A percentile compares a stretch with the other conserved stretches of the same genome.
phyloP scores from a whole-genome alignment of 306 rosid species.

The Leucaena leucocephala region DNA sequence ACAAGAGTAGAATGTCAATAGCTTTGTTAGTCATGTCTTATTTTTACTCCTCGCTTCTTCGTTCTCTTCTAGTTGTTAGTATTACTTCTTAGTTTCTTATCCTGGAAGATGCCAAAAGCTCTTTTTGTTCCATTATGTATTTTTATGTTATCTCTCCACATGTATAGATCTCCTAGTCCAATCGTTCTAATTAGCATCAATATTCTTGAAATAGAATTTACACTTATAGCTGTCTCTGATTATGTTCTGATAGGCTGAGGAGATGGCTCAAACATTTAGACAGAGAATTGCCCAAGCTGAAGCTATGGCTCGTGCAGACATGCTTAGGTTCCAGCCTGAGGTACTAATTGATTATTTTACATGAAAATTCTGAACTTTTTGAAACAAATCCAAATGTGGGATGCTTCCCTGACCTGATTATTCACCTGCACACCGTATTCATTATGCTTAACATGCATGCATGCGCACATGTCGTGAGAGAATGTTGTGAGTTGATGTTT shows the following conservation, averaged over 20 bases:
- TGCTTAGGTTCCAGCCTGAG: slow-evolving; percentile 95
- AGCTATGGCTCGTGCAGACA: slow-evolving; percentile 98
- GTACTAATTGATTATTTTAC: slow-evolving; percentile 48
- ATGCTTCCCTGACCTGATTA: background rate
- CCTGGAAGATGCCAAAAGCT: slow-evolving; percentile 22
- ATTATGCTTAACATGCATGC: background rate
- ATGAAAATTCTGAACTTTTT: slow-evolving; percentile 13
- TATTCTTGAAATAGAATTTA: slow-evolving; percentile 22
- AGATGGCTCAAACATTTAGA: slow-evolving; percentile 95
- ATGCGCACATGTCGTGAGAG: background rate
- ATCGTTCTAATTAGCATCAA: slow-evolving; percentile 24
- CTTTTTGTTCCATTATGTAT: slow-evolving; percentile 5
- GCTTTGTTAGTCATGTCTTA: slow-evolving; percentile 25
- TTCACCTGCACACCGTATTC: too few species aligned
- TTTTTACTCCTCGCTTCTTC: slow-evolving; percentile 4
- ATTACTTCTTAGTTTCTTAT: background rate
- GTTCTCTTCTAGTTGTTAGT: background rate
- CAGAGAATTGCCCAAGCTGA: slow-evolving; percentile 99
- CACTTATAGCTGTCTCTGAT: slow-evolving; percentile 27
- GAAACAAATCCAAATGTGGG: slow-evolving; percentile 1
- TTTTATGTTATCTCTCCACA: slow-evolving; percentile 21
- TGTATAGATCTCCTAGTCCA: slow-evolving; percentile 17
- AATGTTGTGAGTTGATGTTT: slow-evolving; percentile 11
- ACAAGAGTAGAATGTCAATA: slow-evolving; percentile 12
- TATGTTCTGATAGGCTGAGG: slow-evolving; percentile 78